Evolutionary conservation across 768 basidiomycete genomes (phyloP).

Genomic region (Boletus tomentosulus): DNA sequence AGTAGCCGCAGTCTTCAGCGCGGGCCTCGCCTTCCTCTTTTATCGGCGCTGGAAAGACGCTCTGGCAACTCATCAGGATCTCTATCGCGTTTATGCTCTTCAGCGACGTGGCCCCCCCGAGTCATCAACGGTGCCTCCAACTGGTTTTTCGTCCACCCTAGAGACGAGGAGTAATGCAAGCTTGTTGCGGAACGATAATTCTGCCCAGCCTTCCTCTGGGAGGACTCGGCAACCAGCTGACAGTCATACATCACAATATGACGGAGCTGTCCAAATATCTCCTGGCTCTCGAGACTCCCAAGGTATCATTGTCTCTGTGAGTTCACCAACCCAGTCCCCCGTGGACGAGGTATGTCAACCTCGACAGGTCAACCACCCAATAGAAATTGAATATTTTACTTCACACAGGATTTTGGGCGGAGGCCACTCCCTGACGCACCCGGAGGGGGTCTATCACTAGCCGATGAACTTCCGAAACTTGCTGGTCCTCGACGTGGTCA

Average conservation of each 20-base stretch:
- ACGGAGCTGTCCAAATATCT: background rate
- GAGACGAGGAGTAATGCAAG: constrained; percentile 14
- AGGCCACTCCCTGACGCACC: constrained; percentile 25
- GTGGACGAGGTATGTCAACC: constrained; percentile 18
- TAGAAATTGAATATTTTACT: background rate
- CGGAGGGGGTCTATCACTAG: constrained; percentile 10
- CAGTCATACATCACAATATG: background rate
- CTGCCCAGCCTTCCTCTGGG: background rate
- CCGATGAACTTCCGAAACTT: constrained; percentile 15
- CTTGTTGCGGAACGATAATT: constrained; percentile 7
- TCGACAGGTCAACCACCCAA: background rate
- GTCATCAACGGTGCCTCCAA: background rate
- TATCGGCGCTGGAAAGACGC: constrained; percentile 28
- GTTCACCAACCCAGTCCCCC: background rate
- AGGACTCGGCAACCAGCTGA: constrained; percentile 6
- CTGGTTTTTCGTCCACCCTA: constrained; percentile 20
- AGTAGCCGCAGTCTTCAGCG: constrained; percentile 10
- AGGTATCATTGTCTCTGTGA: constrained; percentile 4
- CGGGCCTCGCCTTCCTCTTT: constrained; percentile 20
- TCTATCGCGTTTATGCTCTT: constrained; percentile 9
- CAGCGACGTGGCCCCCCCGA: constrained; percentile 7
- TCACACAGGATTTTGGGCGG: constrained; percentile 5
- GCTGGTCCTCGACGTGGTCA: constrained; percentile 1
- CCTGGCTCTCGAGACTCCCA: constrained; percentile 11
- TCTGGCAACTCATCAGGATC: constrained; percentile 10